phyloP scores from a whole-genome alignment of 176 grass and related monocot genomes.

The Aegilops umbellulata region DNA sequence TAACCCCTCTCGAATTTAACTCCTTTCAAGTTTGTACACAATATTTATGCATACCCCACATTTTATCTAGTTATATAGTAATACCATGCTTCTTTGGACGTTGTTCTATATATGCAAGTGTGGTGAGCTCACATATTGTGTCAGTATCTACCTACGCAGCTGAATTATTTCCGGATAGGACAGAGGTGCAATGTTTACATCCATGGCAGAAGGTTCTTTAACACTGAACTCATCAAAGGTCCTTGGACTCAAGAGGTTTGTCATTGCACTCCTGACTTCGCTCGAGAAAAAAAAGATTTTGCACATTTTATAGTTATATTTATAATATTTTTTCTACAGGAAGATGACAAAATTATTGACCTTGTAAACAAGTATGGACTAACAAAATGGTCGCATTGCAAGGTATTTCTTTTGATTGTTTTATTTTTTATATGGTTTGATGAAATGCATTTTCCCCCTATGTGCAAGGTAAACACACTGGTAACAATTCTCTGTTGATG shows the following conservation, averaged over 20 bases:
- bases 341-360: constrained; percentile 85
- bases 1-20: no score
- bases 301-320: neutral
- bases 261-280: constrained; percentile 17
- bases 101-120: neutral
- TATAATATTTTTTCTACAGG: constrained; percentile 36
- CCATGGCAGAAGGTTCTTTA: constrained; percentile 95
- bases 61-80: neutral
- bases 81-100: neutral
- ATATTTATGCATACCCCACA: neutral
- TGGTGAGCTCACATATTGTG: constrained; percentile 13
- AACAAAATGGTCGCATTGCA: constrained; percentile 95
- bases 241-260: constrained; percentile 94
- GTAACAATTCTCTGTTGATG: no score
- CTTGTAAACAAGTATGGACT: constrained; percentile 85
- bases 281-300: constrained; percentile 8
- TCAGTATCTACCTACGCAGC: constrained; percentile 26
- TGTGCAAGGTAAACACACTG: no score
- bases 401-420: constrained; percentile 44
- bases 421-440: neutral
- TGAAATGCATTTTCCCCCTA: neutral
- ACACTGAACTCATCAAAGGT: constrained; percentile 94
- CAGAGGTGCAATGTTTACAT: constrained; percentile 98
- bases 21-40: no score
- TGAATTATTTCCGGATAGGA: constrained; percentile 43